Evolutionary conservation across 345 rosid genomes (phyloP).

Genomic region (Raphanus sativus): DNA sequence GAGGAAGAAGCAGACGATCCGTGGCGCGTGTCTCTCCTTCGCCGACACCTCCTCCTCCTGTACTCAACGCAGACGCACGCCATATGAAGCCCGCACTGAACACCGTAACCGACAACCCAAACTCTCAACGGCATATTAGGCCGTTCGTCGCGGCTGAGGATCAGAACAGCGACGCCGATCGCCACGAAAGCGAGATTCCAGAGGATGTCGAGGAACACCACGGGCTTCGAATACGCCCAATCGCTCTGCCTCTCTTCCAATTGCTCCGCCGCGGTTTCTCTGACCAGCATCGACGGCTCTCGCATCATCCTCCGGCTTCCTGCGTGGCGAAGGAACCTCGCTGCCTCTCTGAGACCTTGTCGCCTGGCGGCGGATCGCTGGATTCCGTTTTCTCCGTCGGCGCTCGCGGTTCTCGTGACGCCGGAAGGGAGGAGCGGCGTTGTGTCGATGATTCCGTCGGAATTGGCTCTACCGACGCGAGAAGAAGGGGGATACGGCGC

Average conservation of each 20-base stretch:
- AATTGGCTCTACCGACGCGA: slow-evolving; percentile 39
- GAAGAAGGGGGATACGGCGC: slow-evolving; percentile 1
- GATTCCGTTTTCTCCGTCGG: slow-evolving; percentile 15
- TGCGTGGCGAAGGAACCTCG: slow-evolving; percentile 82
- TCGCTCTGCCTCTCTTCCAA: slow-evolving; percentile 48
- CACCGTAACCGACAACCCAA: slow-evolving; percentile 76
- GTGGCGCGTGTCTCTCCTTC: slow-evolving; percentile 36
- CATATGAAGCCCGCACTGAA: slow-evolving; percentile 77
- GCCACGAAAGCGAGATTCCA: slow-evolving; percentile 90
- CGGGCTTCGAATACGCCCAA: slow-evolving; percentile 97
- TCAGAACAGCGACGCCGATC: slow-evolving; percentile 58
- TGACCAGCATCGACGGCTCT: slow-evolving; percentile 38
- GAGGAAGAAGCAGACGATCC: slow-evolving; percentile 26
- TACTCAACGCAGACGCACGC: slow-evolving; percentile 67
- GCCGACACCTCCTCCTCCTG: slow-evolving; percentile 43
- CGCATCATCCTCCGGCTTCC: slow-evolving; percentile 86
- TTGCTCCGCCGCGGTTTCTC: slow-evolving; percentile 38
- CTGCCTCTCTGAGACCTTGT: slow-evolving; percentile 73
- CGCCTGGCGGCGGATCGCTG: slow-evolving; percentile 54
- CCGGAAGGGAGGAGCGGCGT: slow-evolving; percentile 55
- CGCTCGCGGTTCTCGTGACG: slow-evolving; percentile 17
- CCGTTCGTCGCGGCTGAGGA: slow-evolving; percentile 62
- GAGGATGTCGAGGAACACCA: slow-evolving; percentile 72
- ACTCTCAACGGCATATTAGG: slow-evolving; percentile 70
- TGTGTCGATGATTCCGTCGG: slow-evolving; percentile 66